Conservation (phyloP, 2,329 filamentous ascomycete genomes). For the Aureobasidium melanogenum region DNA sequence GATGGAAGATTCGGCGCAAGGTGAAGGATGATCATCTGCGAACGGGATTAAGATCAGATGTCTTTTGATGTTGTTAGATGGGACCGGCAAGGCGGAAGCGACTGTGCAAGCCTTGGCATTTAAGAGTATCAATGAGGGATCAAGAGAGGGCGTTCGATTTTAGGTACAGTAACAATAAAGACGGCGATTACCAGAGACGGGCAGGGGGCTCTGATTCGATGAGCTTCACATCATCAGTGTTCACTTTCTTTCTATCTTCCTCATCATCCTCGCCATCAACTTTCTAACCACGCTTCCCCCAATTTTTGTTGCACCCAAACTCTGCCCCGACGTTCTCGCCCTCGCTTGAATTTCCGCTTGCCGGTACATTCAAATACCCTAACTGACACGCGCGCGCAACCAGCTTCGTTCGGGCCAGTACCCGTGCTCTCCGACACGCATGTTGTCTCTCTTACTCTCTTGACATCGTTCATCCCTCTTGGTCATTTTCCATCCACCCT, state of each 20-base stretch:
- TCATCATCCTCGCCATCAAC: neutral
- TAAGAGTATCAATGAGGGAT: conserved; percentile 2
- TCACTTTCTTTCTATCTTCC: neutral
- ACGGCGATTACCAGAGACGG: conserved; percentile 4
- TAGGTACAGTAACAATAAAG: conserved; percentile 5
- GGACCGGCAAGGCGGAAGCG: conserved; percentile 4
- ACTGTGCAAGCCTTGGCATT: conserved; percentile 10
- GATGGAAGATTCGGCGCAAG: neutral
- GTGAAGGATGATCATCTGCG: neutral
- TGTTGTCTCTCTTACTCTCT: conserved; percentile 3
- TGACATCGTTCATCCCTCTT: neutral
- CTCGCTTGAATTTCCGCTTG: conserved; percentile 10
- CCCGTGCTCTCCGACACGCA: conserved; percentile 12
- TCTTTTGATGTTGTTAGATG: conserved; percentile 9
- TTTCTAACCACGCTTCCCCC: neutral
- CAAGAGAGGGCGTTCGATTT: conserved; percentile 10
- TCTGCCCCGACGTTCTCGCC: conserved; percentile 4
- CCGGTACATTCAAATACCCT: conserved; percentile 6
- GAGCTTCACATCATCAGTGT: neutral
- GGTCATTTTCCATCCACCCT: neutral
- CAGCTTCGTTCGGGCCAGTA: conserved; percentile 5
- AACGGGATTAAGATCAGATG: neutral
- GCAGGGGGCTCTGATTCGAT: conserved; percentile 1
- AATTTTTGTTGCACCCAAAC: neutral
- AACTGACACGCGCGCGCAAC: conserved; percentile 8